Percentiles rank a stretch among this genome's conserved stretches.
Evolutionary conservation across 108 stramenopile genomes (phyloP).

Genomic region (Conticribra guillardii): DNA sequence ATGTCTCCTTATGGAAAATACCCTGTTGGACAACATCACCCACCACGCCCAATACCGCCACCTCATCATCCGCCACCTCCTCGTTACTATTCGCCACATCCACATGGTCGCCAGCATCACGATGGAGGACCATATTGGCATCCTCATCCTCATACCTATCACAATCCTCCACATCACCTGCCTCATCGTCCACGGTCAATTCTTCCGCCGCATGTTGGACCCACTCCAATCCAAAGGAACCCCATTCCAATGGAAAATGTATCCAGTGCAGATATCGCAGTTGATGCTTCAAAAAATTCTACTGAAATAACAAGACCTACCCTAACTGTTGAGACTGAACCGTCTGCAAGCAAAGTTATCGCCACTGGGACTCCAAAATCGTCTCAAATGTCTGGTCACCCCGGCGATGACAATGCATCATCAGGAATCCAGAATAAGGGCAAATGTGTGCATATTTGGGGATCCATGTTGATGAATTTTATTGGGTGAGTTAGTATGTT

Average conservation of each 20-base stretch:
- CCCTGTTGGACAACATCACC: too few relatives aligned
- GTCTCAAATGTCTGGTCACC: neutral
- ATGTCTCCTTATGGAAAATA: neutral
- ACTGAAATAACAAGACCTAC: neutral
- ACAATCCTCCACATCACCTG: neutral
- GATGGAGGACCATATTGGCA: conserved; percentile 14
- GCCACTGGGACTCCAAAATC: neutral
- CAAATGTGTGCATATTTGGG: conserved; percentile 23
- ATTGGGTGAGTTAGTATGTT: conserved; percentile 11
- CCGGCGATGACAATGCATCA: neutral
- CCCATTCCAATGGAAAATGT: neutral
- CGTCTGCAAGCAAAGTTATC: neutral
- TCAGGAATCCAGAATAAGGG: conserved; percentile 7
- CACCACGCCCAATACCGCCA: neutral
- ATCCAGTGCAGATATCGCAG: neutral
- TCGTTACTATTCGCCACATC: neutral
- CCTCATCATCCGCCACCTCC: conserved; percentile 2
- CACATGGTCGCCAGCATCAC: conserved; percentile 1
- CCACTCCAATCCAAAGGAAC: neutral
- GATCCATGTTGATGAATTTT: conserved; percentile 21
- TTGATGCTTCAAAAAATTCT: neutral
- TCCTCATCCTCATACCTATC: neutral
- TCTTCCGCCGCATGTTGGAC: neutral
- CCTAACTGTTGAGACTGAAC: neutral
- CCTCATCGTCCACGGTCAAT: neutral